Evolutionary conservation across 495 filamentous ascomycete genomes (phyloP).

Genomic region (Cercophora samala): DNA sequence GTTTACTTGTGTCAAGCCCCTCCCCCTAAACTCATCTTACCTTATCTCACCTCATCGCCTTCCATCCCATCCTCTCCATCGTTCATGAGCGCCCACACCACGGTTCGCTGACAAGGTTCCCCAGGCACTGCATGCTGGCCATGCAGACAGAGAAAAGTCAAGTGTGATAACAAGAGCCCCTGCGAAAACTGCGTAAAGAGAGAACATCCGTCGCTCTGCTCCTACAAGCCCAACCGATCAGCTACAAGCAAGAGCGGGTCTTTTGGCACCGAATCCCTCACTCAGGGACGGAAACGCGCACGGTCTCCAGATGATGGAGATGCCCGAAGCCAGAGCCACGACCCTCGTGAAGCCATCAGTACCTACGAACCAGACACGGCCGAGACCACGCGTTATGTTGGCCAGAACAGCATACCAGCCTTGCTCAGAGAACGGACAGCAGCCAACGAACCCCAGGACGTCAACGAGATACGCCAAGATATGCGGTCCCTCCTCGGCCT

Average conservation of each 20-base stretch:
- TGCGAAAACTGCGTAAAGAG: constrained; percentile 73
- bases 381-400: constrained; percentile 64
- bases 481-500: constrained; percentile 78
- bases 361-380: constrained; percentile 54
- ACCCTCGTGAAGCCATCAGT: constrained; percentile 41
- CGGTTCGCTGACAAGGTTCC: not conserved
- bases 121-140: constrained; percentile 66
- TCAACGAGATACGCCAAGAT: constrained; percentile 53
- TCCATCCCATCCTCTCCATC: not conserved
- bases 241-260: constrained; percentile 44
- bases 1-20: not conserved
- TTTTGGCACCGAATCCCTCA: constrained; percentile 28
- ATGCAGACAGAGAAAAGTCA: constrained; percentile 70
- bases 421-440: constrained; percentile 62
- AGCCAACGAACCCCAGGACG: constrained; percentile 44
- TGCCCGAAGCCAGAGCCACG: constrained; percentile 37
- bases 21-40: not conserved
- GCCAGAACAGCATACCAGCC: constrained; percentile 61
- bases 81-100: not conserved
- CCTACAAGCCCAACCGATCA: constrained; percentile 66
- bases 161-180: constrained; percentile 69
- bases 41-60: not conserved
- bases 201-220: constrained; percentile 67
- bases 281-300: constrained; percentile 43
- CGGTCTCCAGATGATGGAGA: constrained; percentile 45